Evolutionary conservation across 2,329 filamentous ascomycete genomes (phyloP).

Genomic region (Boeremia lycopersici): DNA sequence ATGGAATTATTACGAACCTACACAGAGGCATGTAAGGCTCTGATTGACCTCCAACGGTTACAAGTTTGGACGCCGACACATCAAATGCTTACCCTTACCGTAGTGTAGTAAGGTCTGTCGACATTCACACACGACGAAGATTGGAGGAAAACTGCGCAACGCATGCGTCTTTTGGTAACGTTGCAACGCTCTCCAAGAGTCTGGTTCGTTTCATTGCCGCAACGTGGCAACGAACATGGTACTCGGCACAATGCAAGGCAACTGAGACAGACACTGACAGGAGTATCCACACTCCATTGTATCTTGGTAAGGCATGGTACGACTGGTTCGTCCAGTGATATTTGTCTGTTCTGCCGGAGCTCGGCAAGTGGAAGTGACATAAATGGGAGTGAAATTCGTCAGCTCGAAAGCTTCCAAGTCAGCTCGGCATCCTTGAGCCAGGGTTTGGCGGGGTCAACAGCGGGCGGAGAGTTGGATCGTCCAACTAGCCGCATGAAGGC

Average conservation of each 20-base stretch:
- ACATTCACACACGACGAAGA: neutral
- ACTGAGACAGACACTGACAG: neutral
- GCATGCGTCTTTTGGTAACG: neutral
- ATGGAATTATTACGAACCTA: too few species aligned
- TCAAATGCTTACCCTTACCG: too few species aligned
- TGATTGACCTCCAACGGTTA: too few species aligned
- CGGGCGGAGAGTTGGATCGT: neutral
- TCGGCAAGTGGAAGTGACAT: neutral
- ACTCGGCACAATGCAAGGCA: neutral
- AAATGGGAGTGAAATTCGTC: neutral
- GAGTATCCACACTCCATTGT: neutral
- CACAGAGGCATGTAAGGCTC: too few species aligned
- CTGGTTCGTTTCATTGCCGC: neutral
- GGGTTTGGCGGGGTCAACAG: slow-evolving; percentile 1
- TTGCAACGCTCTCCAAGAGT: neutral
- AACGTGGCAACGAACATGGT: neutral
- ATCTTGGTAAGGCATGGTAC: neutral
- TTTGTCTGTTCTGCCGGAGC: neutral
- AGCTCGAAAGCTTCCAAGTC: neutral
- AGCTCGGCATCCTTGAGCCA: slow-evolving; percentile 1
- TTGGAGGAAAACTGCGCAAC: neutral
- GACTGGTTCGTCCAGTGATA: neutral
- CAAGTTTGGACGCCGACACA: too few species aligned
- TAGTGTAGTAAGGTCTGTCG: too few species aligned
- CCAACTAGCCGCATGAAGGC: slow-evolving; percentile 22